These are phyloP conservation scores for Cutaneotrichosporon cutaneum DNA, from an alignment of 1,284 basidiomycete genomes.

Conservation along the genomic window DNA sequence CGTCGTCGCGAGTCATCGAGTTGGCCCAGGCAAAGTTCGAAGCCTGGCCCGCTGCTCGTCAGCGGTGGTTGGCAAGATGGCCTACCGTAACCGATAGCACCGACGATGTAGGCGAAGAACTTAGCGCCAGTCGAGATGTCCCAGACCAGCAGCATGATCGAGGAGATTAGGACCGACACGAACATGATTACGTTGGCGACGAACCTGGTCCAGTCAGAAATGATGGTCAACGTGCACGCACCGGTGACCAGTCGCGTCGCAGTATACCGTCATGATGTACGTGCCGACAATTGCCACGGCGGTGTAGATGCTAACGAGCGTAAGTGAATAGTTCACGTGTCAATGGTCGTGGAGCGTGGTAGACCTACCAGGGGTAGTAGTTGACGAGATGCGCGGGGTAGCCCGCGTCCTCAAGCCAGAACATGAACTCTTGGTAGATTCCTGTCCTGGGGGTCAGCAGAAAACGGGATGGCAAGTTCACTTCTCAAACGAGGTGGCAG, in stretches of 20 bases:
- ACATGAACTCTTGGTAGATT: constrained; percentile 39
- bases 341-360: too few species aligned
- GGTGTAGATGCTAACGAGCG: constrained; percentile 24
- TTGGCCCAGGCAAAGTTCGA: constrained; percentile 50
- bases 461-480: background rate
- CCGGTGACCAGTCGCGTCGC: constrained; percentile 39
- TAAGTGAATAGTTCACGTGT: too few species aligned
- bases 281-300: constrained; percentile 43
- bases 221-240: background rate
- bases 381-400: constrained; percentile 29
- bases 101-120: constrained; percentile 44
- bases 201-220: constrained; percentile 22
- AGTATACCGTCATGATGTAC: constrained; percentile 39
- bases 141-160: constrained; percentile 44
- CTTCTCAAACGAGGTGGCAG: constrained; percentile 29
- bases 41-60: constrained; percentile 37
- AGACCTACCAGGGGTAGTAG: constrained; percentile 31
- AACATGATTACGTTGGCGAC: constrained; percentile 48
- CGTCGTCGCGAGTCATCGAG: constrained; percentile 42
- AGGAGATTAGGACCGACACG: constrained; percentile 30
- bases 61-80: constrained; percentile 32
- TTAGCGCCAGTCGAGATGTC: constrained; percentile 31
- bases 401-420: constrained; percentile 36
- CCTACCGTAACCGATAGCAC: constrained; percentile 11
- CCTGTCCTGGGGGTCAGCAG: constrained; percentile 35